Evolutionary conservation across 192 early-diverging fungal genomes (phyloP).

Genomic region (Coemansia sp.): DNA sequence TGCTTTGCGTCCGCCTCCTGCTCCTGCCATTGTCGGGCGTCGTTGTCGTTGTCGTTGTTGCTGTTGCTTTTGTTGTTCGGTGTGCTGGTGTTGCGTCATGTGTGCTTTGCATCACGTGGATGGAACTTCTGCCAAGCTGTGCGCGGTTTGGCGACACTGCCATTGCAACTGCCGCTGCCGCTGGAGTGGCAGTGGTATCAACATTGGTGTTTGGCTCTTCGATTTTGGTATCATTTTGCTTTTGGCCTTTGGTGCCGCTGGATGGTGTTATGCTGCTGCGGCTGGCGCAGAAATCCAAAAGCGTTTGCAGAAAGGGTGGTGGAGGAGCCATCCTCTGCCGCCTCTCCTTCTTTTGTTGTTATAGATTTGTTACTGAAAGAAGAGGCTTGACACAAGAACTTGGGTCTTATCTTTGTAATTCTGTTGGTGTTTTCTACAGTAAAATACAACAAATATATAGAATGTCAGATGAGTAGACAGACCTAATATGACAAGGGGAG

Average conservation of each 20-base stretch:
- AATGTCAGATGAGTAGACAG: too few species aligned
- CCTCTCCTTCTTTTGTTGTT: background rate
- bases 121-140: conserved; percentile 22
- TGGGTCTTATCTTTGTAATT: too few species aligned
- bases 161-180: background rate
- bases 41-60: background rate
- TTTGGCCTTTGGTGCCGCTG: background rate
- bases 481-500: too few species aligned
- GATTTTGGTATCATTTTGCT: background rate
- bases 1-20: background rate
- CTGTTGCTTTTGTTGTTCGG: too few species aligned
- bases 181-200: background rate
- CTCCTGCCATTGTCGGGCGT: too few species aligned
- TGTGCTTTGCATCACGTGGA: conserved; percentile 34
- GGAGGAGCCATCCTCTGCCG: background rate
- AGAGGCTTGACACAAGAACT: too few species aligned
- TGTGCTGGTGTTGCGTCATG: conserved; percentile 5
- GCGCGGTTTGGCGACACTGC: background rate
- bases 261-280: background rate
- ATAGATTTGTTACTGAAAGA: too few species aligned
- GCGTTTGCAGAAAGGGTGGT: conserved; percentile 6
- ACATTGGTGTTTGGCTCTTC: background rate
- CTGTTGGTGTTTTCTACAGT: too few species aligned
- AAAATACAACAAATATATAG: too few species aligned
- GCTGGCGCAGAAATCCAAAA: conserved; percentile 15